A percentile compares a stretch with the other conserved stretches of the same genome.
Conservation (phyloP, 352 stramenopile species). For the Pythium phragmiticola region DNA sequence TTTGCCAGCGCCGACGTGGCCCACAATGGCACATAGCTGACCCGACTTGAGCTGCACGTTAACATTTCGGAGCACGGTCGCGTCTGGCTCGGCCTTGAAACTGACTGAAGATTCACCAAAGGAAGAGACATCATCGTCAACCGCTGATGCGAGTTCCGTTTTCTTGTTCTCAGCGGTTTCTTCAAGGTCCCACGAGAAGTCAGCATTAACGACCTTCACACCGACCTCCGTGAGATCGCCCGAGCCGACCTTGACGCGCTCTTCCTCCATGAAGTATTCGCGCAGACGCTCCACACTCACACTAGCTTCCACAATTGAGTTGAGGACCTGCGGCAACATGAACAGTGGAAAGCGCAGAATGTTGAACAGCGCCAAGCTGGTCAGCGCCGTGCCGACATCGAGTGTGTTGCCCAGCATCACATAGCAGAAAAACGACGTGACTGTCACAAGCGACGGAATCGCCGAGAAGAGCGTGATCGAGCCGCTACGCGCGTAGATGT, state of each 20-base stretch:
- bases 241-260: constrained; percentile 63
- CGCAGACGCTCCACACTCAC: constrained; percentile 62
- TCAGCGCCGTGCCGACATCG: constrained; percentile 89
- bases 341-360: constrained; percentile 96
- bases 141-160: constrained; percentile 31
- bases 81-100: constrained; percentile 43
- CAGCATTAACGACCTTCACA: constrained; percentile 46
- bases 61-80: constrained; percentile 47
- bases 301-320: constrained; percentile 90
- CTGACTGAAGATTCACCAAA: constrained; percentile 34
- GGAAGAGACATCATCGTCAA: constrained; percentile 31
- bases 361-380: constrained; percentile 93
- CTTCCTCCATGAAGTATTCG: constrained; percentile 68
- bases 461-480: constrained; percentile 53
- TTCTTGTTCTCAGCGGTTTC: constrained; percentile 13
- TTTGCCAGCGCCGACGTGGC: constrained; percentile 80
- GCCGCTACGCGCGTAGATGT: constrained; percentile 34
- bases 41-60: constrained; percentile 63
- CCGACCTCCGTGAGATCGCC: constrained; percentile 78
- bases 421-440: constrained; percentile 83
- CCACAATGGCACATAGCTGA: constrained; percentile 79
- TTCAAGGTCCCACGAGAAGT: constrained; percentile 63
- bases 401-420: constrained; percentile 72
- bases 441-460: constrained; percentile 85
- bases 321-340: constrained; percentile 95